Evolutionary conservation across 1,284 basidiomycete species (phyloP), one percentile per base, ranked within the genome.

Genomic region (Rhodotorula glutinis): DNA sequence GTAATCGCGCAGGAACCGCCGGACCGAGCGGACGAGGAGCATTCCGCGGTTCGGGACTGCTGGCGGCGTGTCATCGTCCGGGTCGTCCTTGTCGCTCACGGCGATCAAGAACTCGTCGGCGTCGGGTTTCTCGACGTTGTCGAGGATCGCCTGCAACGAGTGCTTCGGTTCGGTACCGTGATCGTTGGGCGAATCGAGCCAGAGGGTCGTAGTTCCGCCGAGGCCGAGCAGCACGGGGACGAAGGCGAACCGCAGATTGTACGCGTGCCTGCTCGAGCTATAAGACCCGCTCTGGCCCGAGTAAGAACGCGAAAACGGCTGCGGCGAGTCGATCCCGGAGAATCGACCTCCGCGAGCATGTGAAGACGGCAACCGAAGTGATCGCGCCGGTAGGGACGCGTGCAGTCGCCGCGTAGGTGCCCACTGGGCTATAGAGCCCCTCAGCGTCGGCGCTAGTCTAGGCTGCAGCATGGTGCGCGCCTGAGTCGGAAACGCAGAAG

Each of bases 1-100:
- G 66, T 82, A 82, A 9, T 65, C 66, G 30, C 57, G 47, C 7
- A 67, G 30, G 21, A 66, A 40, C 13, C 65, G n/a, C 33, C 65
- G 23, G 19, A 59, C 33, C 11, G 51, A 38, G 25, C 69, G n/a
- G 17, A 70, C 21, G n/a, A 66, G 9, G 17, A 16, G 43, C 43
- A 44, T 5, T 47, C 58, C 27, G 21, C 38, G 46, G 33, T 38
- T 27, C 47, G n/a, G 27, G 25, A 27, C 49, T n/a, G 25, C 49
- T 13, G 30, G 4, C 52, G 47, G 4, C 43, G 51, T 33, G 38
- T 53, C 46, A 17, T 59, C 59, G 19, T 55, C 57, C 9, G 53
- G 57, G 25, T 16, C 30, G 19, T 29, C 30, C 25, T 19, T 25
- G 53, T 41, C 25, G 43, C 51, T 41, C n/a, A 41, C 60, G 23